Evolutionary conservation across 148 eudicot genomes (phyloP), one percentile per base, ranked within the genome.

Genomic region (Vaccinium darrowii): DNA sequence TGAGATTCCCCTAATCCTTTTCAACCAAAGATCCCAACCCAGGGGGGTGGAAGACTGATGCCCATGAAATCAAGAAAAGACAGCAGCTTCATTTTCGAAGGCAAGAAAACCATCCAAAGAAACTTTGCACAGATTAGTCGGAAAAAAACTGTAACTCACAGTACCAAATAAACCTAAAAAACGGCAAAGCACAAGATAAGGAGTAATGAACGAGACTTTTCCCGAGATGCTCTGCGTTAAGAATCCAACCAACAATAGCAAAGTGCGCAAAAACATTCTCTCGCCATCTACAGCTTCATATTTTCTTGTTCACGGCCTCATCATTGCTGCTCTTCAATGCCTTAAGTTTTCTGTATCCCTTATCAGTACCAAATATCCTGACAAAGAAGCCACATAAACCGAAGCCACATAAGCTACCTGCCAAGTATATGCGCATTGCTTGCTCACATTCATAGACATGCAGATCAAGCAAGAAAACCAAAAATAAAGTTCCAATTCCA

Each of bases 361-460:
- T 85, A 65, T 94, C 96, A 23, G 98, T 94, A 60, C 96, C 98
- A 50, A 94, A 94, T 81, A 94, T 78, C 96, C 98, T 94, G 90
- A 19, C 36, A 84, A 33, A 83, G 56, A 95, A 21, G 84, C 23
- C 80, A 80, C 56, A 39, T 79, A 73, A 62, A 18, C 23, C 27
- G 21, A 83, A 18, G 33, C 21, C 84, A 72, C 33, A 18, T 56
- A 78, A 16, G 60, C 19, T 12, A 33, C 43, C 27, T 27, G 54
- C 67, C 76, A 72, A 4, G 51, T 78, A 53, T 81, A 16, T 43
- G 62, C n/a, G 1, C 57, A 65, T 11, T 49, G 36, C 25, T 4
- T 58, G 8, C 25, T 33, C 13, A 27, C 43, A 81, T 36, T 53
- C 54, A 23, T 19, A 11, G 25, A 23, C 30, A 27, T 71, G 50